A percentile compares a stretch with the other conserved stretches of the same genome.
phyloP scores from a whole-genome alignment of 139 green algal species.

The Haematococcus sp. region DNA sequence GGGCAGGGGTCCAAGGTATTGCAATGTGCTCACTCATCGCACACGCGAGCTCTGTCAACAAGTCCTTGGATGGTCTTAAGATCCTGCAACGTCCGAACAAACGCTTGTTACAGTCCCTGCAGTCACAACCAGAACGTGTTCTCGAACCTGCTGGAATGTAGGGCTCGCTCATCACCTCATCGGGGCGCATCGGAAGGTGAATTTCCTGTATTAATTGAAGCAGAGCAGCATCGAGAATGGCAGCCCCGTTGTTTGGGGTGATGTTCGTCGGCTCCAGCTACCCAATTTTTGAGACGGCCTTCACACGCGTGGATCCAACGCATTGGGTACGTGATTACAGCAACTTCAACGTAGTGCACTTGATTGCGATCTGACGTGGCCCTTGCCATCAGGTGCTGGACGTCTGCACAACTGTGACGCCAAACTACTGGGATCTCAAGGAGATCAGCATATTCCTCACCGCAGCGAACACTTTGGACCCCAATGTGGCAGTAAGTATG shows the following conservation, averaged over 20 bases:
- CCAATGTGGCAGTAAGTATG: not conserved
- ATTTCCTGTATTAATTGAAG: no score
- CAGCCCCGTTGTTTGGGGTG: not conserved
- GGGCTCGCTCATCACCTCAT: no score
- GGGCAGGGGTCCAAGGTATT: no score
- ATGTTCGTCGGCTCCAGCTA: slow-evolving; percentile 3
- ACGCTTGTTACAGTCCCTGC: no score
- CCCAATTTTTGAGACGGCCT: not conserved
- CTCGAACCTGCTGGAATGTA: no score
- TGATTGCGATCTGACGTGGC: not conserved
- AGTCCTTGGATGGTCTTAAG: no score
- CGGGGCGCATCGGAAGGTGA: no score
- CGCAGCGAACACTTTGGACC: slow-evolving; percentile 3
- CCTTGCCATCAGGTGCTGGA: slow-evolving; percentile 11
- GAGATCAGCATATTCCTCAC: slow-evolving; percentile 20
- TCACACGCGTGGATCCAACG: slow-evolving; percentile 7
- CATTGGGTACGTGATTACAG: slow-evolving; percentile 13
- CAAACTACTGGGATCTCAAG: slow-evolving; percentile 14
- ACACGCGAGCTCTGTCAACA: no score
- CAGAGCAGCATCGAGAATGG: not conserved
- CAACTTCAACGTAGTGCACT: not conserved
- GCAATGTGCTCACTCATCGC: no score
- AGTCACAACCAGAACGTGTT: no score
- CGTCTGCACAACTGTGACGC: slow-evolving; percentile 8
- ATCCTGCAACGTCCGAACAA: no score